A percentile compares a stretch with the other conserved stretches of the same genome.
Conservation (phyloP, 345 rosid genomes). For the Gossypium rotundifolium region DNA sequence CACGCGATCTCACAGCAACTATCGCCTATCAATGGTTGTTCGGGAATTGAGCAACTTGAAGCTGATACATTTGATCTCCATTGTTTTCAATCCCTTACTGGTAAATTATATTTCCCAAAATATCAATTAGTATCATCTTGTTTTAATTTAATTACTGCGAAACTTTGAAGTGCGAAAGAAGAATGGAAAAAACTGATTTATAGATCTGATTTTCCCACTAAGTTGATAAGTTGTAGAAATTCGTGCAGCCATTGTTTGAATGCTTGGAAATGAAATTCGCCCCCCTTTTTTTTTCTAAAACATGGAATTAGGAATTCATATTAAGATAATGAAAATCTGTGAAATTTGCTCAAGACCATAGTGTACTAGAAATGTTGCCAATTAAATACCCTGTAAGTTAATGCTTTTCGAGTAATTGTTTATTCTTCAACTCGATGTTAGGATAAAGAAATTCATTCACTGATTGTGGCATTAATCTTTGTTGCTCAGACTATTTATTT, state of each 20-base stretch:
- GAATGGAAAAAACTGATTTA: not conserved
- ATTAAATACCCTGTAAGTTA: not conserved
- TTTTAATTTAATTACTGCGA: not conserved
- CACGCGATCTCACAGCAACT: constrained; percentile 98
- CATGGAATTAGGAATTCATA: not conserved
- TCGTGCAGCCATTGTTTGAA: constrained; percentile 2
- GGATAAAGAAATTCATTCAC: not conserved
- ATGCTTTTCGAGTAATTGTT: not conserved
- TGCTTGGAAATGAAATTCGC: not conserved
- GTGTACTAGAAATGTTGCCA: not conserved
- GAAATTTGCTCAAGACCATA: not conserved
- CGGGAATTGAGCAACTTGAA: constrained; percentile 87
- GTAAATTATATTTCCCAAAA: constrained; percentile 21
- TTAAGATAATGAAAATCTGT: not conserved
- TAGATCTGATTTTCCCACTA: not conserved
- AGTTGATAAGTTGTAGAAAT: not conserved
- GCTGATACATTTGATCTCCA: constrained; percentile 94
- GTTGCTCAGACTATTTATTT: not conserved
- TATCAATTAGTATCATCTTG: not conserved
- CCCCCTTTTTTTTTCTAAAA: not conserved
- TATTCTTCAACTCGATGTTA: not conserved
- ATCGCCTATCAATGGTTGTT: constrained; percentile 75
- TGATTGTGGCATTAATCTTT: not conserved
- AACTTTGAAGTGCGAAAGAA: not conserved
- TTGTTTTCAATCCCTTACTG: constrained; percentile 93